Conservation (phyloP, 1,139 yeast genomes). For the Kazachstania sp. region DNA sequence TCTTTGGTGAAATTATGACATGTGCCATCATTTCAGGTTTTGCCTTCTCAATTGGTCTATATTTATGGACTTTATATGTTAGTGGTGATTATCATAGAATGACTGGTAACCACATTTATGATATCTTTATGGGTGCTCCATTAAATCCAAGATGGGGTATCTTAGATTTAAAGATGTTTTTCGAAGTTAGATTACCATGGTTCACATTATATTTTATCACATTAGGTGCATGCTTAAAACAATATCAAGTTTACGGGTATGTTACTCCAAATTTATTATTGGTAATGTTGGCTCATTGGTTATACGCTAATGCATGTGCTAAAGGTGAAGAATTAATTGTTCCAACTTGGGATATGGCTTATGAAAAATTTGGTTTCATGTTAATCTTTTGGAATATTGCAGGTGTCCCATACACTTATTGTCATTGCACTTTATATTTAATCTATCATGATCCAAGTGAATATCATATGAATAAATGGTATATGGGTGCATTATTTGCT, state of each 20-base stretch:
- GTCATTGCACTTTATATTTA: slow-evolving; percentile 81
- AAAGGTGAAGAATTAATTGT: slow-evolving; percentile 96
- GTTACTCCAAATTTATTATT: slow-evolving; percentile 69
- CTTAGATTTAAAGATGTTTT: slow-evolving; percentile 89
- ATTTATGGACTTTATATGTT: slow-evolving; percentile 55
- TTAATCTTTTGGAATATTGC: slow-evolving; percentile 97
- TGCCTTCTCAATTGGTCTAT: slow-evolving; percentile 50
- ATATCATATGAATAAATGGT: slow-evolving; percentile 59
- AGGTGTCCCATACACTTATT: slow-evolving; percentile 96
- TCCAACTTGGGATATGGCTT: slow-evolving; percentile 99
- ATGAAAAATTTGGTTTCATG: slow-evolving; percentile 97
- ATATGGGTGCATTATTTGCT: slow-evolving; percentile 48
- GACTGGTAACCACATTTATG: slow-evolving; percentile 87
- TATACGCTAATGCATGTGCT: slow-evolving; percentile 93
- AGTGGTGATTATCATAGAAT: slow-evolving; percentile 71
- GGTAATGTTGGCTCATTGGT: slow-evolving; percentile 77
- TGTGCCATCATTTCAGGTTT: slow-evolving; percentile 77
- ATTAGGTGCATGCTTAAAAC: slow-evolving; percentile 65
- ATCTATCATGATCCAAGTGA: slow-evolving; percentile 76
- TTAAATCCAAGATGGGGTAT: slow-evolving; percentile 91
- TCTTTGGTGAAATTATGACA: slow-evolving; percentile 88
- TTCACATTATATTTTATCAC: slow-evolving; percentile 75
- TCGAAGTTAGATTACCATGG: slow-evolving; percentile 97
- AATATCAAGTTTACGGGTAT: slow-evolving; percentile 70
- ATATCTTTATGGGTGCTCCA: slow-evolving; percentile 96